Evolutionary conservation across 2,329 filamentous ascomycete genomes (phyloP), one percentile per base, ranked within the genome.

Genomic region (Keithomyces neogunnii): DNA sequence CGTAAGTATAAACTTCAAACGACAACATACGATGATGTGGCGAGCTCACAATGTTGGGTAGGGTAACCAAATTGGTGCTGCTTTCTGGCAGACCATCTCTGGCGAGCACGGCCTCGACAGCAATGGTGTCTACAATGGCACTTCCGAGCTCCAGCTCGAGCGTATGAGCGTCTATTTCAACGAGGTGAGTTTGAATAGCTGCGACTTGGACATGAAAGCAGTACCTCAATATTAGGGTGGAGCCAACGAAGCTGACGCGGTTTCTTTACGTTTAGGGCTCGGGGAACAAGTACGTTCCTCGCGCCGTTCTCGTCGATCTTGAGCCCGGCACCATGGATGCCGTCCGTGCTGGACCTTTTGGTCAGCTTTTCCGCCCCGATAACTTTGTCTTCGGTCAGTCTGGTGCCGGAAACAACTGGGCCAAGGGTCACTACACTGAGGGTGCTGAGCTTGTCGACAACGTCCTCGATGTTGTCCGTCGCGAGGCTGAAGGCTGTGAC

Each of bases 61-160:
- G 92, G 93, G 93, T 84, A 99, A 99, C 88, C 93, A 99, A 89
- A 96, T 97, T 66, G 93, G 93, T 92, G 93, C 93, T 81, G 93
- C 93, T 77, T 99, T 99, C 84, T 99, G 93, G 87, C 86, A 90
- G 74, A 86, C 79, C 68, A 90, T 90, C 71, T 89, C 86, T 69
- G 84, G 85, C 74, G 86, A 90, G 82, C 93, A 99, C 75, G 93
- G 93, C 69, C 90, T 99, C 70, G 93, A 99, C 77, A 89, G 88
- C 77, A 89, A 89, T 74, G 92, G 92, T 77, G 86, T 96, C 87
- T 97, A 97, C 85, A 95, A 95, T 75, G 93, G 93, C 71, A 91
- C 89, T 64, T 97, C 92, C 44, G 93, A 97, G 76, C 90, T 97
- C 72, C 93, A 99, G 83, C 86, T 97, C 64, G 93, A 99, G 88